phyloP scores from a whole-genome alignment of 2,329 filamentous ascomycete species.

The Sporothrix brunneoviolacea region DNA sequence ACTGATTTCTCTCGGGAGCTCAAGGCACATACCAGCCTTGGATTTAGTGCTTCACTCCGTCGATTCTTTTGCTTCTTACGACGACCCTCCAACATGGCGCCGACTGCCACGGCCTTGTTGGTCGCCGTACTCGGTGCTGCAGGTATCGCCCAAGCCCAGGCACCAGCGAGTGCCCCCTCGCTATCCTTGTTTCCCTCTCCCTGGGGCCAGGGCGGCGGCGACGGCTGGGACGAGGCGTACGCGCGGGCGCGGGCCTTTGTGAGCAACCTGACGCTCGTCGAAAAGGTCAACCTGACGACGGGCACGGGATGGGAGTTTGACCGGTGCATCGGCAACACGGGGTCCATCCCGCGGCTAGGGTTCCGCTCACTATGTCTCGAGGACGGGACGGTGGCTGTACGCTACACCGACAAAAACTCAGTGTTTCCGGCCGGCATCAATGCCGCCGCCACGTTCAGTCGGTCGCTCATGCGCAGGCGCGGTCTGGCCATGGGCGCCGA shows the following conservation, averaged over 20 bases:
- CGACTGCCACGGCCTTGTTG: background rate
- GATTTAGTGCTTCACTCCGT: too few species aligned
- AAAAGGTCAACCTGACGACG: slow-evolving; percentile 72
- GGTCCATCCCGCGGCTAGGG: slow-evolving; percentile 46
- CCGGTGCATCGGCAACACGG: slow-evolving; percentile 31
- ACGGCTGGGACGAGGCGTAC: slow-evolving; percentile 56
- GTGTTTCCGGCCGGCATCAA: slow-evolving; percentile 67
- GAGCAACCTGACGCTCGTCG: slow-evolving; percentile 57
- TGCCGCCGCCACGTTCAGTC: slow-evolving; percentile 67
- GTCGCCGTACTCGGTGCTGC: background rate
- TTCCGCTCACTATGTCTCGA: slow-evolving; percentile 60
- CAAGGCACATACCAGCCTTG: too few species aligned
- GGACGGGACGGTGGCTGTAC: slow-evolving; percentile 64
- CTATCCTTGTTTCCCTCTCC: slow-evolving; percentile 10
- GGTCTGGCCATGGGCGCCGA: slow-evolving; percentile 67
- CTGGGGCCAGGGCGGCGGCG: background rate
- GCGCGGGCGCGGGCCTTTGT: slow-evolving; percentile 60
- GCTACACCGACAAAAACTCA: slow-evolving; percentile 58
- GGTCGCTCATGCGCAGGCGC: slow-evolving; percentile 56
- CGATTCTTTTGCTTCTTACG: too few species aligned
- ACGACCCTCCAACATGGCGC: too few species aligned
- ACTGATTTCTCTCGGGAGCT: too few species aligned
- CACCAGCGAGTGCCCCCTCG: background rate
- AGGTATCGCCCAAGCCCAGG: background rate
- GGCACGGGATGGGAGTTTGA: slow-evolving; percentile 45